These are phyloP conservation scores for Alternaria rosae DNA, from an alignment of 2,329 filamentous ascomycete species.

Conservation along the genomic window DNA sequence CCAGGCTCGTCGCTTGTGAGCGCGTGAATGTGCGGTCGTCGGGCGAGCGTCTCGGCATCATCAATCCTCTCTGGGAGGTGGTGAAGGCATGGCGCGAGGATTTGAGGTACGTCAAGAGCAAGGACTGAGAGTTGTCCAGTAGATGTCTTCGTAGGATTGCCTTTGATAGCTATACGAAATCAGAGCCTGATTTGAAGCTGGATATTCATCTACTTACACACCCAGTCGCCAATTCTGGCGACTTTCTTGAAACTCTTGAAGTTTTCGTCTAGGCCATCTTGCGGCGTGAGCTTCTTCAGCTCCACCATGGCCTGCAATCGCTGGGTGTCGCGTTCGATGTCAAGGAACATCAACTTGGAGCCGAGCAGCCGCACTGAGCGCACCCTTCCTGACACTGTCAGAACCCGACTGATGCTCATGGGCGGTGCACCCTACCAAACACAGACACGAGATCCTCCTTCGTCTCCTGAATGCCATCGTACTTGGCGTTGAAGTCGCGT, in stretches of 20 bases:
- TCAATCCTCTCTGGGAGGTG: constrained; percentile 75
- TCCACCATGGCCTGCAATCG: constrained; percentile 80
- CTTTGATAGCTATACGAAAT: constrained; percentile 65
- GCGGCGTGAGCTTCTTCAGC: constrained; percentile 58
- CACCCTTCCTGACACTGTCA: constrained; percentile 71
- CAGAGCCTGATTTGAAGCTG: constrained; percentile 12
- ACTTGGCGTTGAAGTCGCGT: constrained; percentile 41
- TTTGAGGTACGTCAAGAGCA: constrained; percentile 70
- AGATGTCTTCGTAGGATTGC: constrained; percentile 71
- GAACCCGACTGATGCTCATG: constrained; percentile 6
- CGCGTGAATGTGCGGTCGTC: constrained; percentile 85
- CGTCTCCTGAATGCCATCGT: constrained; percentile 36
- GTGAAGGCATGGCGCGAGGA: constrained; percentile 81
- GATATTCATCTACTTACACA: constrained; percentile 65
- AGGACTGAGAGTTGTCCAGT: constrained; percentile 80
- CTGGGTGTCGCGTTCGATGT: constrained; percentile 75
- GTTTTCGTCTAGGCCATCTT: constrained; percentile 49
- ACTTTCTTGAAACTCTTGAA: constrained; percentile 70
- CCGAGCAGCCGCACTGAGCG: constrained; percentile 74
- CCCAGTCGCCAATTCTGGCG: constrained; percentile 81
- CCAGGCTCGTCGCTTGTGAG: constrained; percentile 74
- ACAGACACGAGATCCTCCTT: constrained; percentile 42
- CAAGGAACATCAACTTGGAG: constrained; percentile 83
- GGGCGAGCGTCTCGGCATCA: constrained; percentile 74
- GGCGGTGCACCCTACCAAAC: constrained; percentile 38